Evolutionary conservation across 257 asterid genomes (phyloP).

Genomic region (Gynochthodes officinalis): DNA sequence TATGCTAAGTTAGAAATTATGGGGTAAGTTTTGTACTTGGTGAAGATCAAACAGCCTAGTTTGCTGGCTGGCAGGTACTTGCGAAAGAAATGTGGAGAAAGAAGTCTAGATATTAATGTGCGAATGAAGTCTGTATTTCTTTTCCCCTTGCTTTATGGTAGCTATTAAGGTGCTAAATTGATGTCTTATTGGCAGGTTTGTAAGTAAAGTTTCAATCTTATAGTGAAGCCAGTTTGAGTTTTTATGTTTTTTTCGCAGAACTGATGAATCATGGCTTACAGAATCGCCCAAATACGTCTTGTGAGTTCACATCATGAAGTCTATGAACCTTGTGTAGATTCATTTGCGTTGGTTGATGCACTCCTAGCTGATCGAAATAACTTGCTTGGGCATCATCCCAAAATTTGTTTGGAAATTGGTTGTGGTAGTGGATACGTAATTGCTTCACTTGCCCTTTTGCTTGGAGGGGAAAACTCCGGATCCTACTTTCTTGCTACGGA

Average conservation of each 20-base stretch:
- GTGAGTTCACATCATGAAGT: conserved; percentile 92
- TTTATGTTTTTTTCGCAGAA: conserved; percentile 23
- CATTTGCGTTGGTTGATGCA: conserved; percentile 87
- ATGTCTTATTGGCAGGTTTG: not conserved
- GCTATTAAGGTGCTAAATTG: not conserved
- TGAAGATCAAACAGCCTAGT: too few relatives aligned
- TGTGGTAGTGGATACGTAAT: conserved; percentile 91
- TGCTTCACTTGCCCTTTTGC: conserved; percentile 83
- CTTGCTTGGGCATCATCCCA: conserved; percentile 62
- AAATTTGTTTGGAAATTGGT: conserved; percentile 86
- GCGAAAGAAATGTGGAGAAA: too few relatives aligned
- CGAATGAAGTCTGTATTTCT: not conserved
- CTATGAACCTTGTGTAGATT: conserved; percentile 95
- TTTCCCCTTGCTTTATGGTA: not conserved
- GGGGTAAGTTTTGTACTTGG: too few relatives aligned
- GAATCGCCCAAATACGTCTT: conserved; percentile 65
- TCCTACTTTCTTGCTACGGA: conserved; percentile 73
- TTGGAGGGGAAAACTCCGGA: conserved; percentile 34
- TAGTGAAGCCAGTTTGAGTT: not conserved
- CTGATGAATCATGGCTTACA: conserved; percentile 39
- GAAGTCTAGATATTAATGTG: too few relatives aligned
- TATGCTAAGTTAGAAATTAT: too few relatives aligned
- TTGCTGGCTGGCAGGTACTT: too few relatives aligned
- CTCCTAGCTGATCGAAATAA: conserved; percentile 77
- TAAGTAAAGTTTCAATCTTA: not conserved